Base-by-base conservation (phyloP, 352 stramenopile species). In the Plasmopara viticola region DNA sequence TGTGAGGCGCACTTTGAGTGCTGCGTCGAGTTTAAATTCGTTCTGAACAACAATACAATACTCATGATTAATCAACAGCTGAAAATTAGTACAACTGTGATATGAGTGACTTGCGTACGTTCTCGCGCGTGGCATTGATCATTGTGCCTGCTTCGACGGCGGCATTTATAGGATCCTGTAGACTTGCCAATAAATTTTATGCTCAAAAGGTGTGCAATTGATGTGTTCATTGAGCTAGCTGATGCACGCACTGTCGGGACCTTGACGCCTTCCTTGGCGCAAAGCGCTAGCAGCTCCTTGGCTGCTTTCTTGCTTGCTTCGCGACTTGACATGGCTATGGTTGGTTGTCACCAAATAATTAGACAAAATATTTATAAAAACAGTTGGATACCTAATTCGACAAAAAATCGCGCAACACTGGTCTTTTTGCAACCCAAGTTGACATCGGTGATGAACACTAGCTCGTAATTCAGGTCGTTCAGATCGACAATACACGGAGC, bases 271-370 rank as follows among this genome's bases (percentile, higher is more conserved):
- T 94, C 68, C 41, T 82, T 72, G 46, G 77, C 65, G 44, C 83
- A 94, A n/a, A 90, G 71, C 44, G 74, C 79, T 17, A 94, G 59
- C 47, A 94, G 70, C 61, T 94, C 78, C 60, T 86, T 89, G 31
- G 83, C 83, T 15, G 78, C 80, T 50, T 70, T 70, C 48, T 70
- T 65, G 51, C 61, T 70, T 29, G 58, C 53, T 35, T 56, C 61
- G 10, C 66, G 60, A 54, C 51, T 72, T 18, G 64, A 42, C 64
- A 72, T 72, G 20, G 20, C 20, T 25, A 25, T 25, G 20, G 20
- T 25, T 25, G 20, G 20, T 25, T 25, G 20, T 25, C 20, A 25
- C 20, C 20, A 25, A 25, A 25, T 25, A 25, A 25, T 25, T 3
- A 1, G 20, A 25, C 20, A 25, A 25, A 25, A 25, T 25, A 25